Percentiles rank a stretch among this genome's conserved stretches.
phyloP scores from a whole-genome alignment of 1,284 basidiomycete species.

The Ustilago nuda region DNA sequence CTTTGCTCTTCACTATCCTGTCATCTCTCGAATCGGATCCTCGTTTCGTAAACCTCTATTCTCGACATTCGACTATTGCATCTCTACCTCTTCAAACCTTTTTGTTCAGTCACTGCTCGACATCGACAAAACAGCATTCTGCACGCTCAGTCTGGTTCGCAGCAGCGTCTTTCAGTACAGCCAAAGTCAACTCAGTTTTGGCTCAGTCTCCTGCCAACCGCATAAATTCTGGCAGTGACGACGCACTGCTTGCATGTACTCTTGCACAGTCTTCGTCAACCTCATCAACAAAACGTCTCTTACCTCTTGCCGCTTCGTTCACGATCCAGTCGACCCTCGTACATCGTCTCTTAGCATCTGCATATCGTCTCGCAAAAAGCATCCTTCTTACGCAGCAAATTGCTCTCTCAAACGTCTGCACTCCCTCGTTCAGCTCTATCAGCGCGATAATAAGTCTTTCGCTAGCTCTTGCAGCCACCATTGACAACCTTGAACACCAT shows the following conservation, averaged over 20 bases:
- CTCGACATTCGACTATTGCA: conserved; percentile 4
- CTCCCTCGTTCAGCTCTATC: background rate
- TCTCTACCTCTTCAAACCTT: background rate
- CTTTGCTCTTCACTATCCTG: background rate
- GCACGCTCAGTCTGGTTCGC: background rate
- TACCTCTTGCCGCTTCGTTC: background rate
- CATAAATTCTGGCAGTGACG: conserved; percentile 1
- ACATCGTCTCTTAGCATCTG: conserved; percentile 16
- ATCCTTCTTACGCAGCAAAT: conserved; percentile 7
- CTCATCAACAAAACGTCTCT: background rate
- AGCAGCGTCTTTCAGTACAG: background rate
- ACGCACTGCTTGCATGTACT: conserved; percentile 5
- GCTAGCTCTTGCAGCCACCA: background rate
- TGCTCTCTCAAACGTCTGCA: background rate
- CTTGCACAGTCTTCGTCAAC: conserved; percentile 2
- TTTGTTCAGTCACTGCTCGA: background rate
- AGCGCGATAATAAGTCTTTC: background rate
- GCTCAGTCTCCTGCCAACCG: background rate
- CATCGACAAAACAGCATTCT: background rate
- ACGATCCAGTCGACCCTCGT: background rate
- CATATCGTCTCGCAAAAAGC: conserved; percentile 16
- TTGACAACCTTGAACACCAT: background rate
- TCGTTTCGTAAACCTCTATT: background rate
- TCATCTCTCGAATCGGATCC: background rate
- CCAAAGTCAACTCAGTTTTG: background rate